phyloP scores from a whole-genome alignment of 495 filamentous ascomycete species.

The Cercophora samala region DNA sequence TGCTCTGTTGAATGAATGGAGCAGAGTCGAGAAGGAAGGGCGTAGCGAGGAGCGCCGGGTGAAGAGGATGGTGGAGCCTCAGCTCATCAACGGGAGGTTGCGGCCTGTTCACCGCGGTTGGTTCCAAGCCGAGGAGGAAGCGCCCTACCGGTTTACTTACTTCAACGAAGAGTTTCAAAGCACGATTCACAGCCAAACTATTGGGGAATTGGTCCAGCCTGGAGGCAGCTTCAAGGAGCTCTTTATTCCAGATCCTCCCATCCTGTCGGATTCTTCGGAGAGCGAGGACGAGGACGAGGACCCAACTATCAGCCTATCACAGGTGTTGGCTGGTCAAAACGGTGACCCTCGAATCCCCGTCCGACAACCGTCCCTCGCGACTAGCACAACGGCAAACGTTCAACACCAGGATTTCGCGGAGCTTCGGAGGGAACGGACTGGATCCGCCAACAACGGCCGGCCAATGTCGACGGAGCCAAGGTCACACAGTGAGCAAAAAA shows the following conservation, averaged over 20 bases:
- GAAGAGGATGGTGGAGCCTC: constrained; percentile 90
- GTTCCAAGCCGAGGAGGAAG: constrained; percentile 85
- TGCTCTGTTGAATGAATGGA: constrained; percentile 83
- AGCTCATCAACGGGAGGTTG: constrained; percentile 82
- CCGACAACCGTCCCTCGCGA: constrained; percentile 35
- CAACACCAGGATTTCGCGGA: constrained; percentile 24
- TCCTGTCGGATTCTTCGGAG: constrained; percentile 55
- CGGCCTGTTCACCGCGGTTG: constrained; percentile 76
- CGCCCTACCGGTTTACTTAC: constrained; percentile 93
- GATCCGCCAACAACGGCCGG: constrained; percentile 12
- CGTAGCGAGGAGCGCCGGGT: constrained; percentile 79
- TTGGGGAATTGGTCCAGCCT: constrained; percentile 84
- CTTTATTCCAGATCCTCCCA: constrained; percentile 60
- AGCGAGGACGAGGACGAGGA: constrained; percentile 57
- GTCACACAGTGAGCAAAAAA: constrained; percentile 10
- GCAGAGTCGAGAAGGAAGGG: constrained; percentile 83
- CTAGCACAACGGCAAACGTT: constrained; percentile 20
- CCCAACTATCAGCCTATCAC: constrained; percentile 24
- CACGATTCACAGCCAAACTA: constrained; percentile 92
- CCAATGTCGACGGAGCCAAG: constrained; percentile 1
- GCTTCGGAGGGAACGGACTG: constrained; percentile 17
- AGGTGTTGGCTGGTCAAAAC: constrained; percentile 26
- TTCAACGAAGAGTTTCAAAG: constrained; percentile 95
- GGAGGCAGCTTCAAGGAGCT: constrained; percentile 79
- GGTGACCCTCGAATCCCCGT: constrained; percentile 31